These are phyloP conservation scores for Magnaporthiopsis rhizophila DNA, from an alignment of 2,329 filamentous ascomycete species.

Conservation along the genomic window DNA sequence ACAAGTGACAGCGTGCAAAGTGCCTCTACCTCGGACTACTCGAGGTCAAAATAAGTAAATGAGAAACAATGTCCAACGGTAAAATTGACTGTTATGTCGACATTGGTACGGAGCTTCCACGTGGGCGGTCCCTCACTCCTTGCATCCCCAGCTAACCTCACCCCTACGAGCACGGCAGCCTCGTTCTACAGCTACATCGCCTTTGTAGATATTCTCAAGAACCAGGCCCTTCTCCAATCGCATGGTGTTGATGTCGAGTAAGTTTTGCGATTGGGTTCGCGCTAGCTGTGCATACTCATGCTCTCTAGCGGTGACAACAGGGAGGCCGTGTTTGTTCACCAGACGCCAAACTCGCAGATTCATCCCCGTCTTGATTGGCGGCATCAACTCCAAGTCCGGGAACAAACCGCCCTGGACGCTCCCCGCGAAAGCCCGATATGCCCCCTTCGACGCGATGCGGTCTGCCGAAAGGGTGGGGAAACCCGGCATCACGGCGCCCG, in stretches of 20 bases:
- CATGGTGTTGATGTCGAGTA: conserved; percentile 61
- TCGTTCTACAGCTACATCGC: conserved; percentile 54
- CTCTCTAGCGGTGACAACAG: background rate
- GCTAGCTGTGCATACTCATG: background rate
- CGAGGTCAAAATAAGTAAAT: background rate
- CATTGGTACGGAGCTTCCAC: conserved; percentile 41
- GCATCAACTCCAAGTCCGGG: conserved; percentile 53
- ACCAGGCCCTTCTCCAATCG: conserved; percentile 43
- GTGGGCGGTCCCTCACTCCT: background rate
- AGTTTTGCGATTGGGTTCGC: conserved; percentile 17
- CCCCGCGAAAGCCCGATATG: conserved; percentile 57
- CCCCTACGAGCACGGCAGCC: conserved; percentile 33
- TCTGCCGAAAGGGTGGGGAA: conserved; percentile 30
- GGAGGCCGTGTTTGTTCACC: background rate
- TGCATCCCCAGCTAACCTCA: conserved; percentile 1
- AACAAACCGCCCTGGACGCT: conserved; percentile 70
- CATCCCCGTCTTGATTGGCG: conserved; percentile 64
- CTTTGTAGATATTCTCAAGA: conserved; percentile 49
- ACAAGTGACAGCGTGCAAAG: background rate
- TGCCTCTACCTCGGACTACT: background rate
- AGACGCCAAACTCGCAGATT: conserved; percentile 36
- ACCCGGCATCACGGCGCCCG: conserved; percentile 27
- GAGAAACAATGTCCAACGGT: conserved; percentile 7
- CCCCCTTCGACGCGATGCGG: conserved; percentile 31
- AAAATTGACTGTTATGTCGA: conserved; percentile 47